These are phyloP conservation scores for Mycena floridula DNA, from an alignment of 768 basidiomycete genomes.

Conservation along the genomic window DNA sequence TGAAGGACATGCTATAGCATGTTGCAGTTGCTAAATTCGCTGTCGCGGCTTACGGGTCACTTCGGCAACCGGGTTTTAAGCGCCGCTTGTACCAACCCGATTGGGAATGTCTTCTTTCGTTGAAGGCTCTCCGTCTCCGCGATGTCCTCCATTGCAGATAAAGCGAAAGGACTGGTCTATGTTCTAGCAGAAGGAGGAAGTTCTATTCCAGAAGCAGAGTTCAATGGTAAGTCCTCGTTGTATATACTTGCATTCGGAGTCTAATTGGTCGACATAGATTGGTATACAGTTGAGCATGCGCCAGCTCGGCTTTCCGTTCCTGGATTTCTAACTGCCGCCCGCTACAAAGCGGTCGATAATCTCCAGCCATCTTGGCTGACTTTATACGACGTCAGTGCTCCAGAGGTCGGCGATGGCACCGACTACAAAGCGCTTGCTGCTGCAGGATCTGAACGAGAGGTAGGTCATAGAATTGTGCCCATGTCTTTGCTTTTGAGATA, in stretches of 20 bases:
- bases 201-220: constrained; percentile 21
- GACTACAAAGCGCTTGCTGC: constrained; percentile 20
- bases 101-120: too few species aligned
- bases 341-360: constrained; percentile 26
- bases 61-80: too few species aligned
- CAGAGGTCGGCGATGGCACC: constrained; percentile 15
- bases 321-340: constrained; percentile 21
- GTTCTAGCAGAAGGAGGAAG: constrained; percentile 17
- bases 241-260: background rate
- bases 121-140: too few species aligned
- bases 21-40: too few species aligned
- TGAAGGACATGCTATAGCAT: constrained; percentile 74
- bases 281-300: constrained; percentile 30
- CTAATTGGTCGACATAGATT: constrained; percentile 20
- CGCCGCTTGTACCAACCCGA: too few species aligned
- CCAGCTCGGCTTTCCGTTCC: constrained; percentile 24
- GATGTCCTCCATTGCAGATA: too few species aligned
- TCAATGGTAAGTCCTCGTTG: constrained; percentile 28
- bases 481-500: too few species aligned
- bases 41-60: too few species aligned
- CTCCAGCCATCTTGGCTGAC: constrained; percentile 23
- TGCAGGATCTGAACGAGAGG: background rate
- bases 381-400: constrained; percentile 23
- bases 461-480: too few species aligned
- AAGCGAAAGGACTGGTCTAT: background rate